phyloP scores from a whole-genome alignment of 2,329 filamentous ascomycete species.

The Arthroderma sp. region DNA sequence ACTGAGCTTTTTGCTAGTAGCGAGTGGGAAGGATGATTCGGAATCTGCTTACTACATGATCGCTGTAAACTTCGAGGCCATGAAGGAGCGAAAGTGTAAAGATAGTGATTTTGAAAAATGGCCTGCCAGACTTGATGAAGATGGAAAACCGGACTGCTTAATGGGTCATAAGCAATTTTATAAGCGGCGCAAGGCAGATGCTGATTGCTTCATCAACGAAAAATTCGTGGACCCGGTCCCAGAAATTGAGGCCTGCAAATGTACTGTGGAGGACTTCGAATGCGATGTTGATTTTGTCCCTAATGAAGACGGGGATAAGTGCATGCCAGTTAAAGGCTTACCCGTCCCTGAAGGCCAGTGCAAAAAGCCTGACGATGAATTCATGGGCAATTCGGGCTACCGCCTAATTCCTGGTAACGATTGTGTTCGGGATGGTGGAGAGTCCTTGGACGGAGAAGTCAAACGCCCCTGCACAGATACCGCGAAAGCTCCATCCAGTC shows the following conservation, averaged over 20 bases:
- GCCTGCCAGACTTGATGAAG: constrained; percentile 67
- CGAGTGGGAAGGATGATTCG: constrained; percentile 38
- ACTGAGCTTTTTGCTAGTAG: constrained; percentile 75
- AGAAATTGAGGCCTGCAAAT: constrained; percentile 63
- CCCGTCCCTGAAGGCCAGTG: constrained; percentile 59
- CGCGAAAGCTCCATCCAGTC: constrained; percentile 41
- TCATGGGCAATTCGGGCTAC: constrained; percentile 79
- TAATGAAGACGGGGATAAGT: constrained; percentile 53
- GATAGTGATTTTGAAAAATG: constrained; percentile 71
- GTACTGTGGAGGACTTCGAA: constrained; percentile 75
- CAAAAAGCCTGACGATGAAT: constrained; percentile 56
- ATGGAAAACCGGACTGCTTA: constrained; percentile 72
- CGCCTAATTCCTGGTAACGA: constrained; percentile 75
- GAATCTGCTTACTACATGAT: constrained; percentile 49
- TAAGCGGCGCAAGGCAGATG: constrained; percentile 68
- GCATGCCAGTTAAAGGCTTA: constrained; percentile 51
- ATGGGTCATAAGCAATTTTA: constrained; percentile 95
- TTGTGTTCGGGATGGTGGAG: constrained; percentile 49
- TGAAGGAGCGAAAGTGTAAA: constrained; percentile 70
- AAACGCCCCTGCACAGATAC: constrained; percentile 64
- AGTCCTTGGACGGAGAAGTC: constrained; percentile 57
- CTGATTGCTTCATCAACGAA: constrained; percentile 76
- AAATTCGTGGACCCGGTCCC: constrained; percentile 69
- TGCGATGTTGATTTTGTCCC: constrained; percentile 86
- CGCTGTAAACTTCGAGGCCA: constrained; percentile 67